phyloP scores from a whole-genome alignment of 768 basidiomycete genomes.

The Rhizopogon vesiculosus region DNA sequence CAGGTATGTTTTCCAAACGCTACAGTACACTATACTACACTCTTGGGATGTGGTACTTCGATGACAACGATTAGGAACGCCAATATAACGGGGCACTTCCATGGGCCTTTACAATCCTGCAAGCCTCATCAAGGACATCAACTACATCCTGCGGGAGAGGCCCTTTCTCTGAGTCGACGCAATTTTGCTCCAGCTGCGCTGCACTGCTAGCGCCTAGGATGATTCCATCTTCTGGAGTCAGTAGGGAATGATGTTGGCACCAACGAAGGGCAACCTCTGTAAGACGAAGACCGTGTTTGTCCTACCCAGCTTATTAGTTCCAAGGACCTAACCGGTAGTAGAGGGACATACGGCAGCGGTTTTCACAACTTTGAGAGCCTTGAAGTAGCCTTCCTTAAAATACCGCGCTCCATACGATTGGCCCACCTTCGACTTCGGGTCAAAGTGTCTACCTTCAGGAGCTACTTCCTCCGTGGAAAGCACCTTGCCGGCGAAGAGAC shows the following conservation, averaged over 20 bases:
- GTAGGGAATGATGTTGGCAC: conserved; percentile 51
- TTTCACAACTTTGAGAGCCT: conserved; percentile 38
- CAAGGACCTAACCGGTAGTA: neutral
- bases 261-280: conserved; percentile 58
- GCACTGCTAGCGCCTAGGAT: conserved; percentile 46
- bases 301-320: conserved; percentile 18
- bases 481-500: conserved; percentile 55
- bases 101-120: conserved; percentile 31
- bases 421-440: conserved; percentile 32
- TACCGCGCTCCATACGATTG: conserved; percentile 43
- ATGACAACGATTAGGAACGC: conserved; percentile 18
- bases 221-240: conserved; percentile 40
- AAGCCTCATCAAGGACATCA: conserved; percentile 46
- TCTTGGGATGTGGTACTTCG: neutral
- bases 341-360: conserved; percentile 31
- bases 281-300: conserved; percentile 41
- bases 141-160: conserved; percentile 51
- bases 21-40: no score
- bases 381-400: conserved; percentile 37
- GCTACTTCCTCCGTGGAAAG: conserved; percentile 24
- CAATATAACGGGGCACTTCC: conserved; percentile 33
- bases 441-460: conserved; percentile 38
- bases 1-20: no score
- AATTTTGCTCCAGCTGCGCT: conserved; percentile 39
- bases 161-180: conserved; percentile 44